Conservation (phyloP, 2,329 filamentous ascomycete genomes). For the Fonsecaea pugnacius region DNA sequence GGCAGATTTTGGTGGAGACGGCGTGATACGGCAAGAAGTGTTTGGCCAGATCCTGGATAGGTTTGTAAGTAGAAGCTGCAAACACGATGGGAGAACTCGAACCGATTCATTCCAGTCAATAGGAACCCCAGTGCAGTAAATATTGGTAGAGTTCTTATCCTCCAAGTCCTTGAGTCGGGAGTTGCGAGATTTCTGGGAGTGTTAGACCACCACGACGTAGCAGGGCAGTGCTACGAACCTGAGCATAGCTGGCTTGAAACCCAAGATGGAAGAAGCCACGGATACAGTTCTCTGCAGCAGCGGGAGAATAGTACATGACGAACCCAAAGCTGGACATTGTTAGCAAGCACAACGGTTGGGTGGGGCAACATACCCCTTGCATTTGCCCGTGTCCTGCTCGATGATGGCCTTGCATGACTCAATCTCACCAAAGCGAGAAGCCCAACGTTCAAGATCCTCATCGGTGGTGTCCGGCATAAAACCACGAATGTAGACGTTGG, state of each 20-base stretch:
- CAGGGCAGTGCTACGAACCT: conserved; percentile 60
- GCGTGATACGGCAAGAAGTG: conserved; percentile 63
- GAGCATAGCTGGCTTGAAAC: conserved; percentile 96
- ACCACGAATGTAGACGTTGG: conserved; percentile 97
- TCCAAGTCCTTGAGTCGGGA: conserved; percentile 95
- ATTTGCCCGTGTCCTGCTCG: conserved; percentile 86
- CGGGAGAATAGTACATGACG: conserved; percentile 87
- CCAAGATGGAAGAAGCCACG: conserved; percentile 91
- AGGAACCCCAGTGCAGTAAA: conserved; percentile 97
- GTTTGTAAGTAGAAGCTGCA: conserved; percentile 34
- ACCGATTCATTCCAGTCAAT: conserved; percentile 90
- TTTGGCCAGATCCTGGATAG: conserved; percentile 72
- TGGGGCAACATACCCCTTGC: conserved; percentile 76
- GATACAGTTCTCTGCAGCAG: conserved; percentile 93
- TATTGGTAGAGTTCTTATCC: conserved; percentile 86
- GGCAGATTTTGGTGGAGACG: conserved; percentile 91
- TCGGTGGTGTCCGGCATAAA: conserved; percentile 95
- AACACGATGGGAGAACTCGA: conserved; percentile 41
- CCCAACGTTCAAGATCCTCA: conserved; percentile 80
- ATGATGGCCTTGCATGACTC: conserved; percentile 99
- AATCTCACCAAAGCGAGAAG: conserved; percentile 86
- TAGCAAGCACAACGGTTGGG: conserved; percentile 14
- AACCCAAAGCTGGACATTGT: conserved; percentile 78
- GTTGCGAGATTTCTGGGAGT: conserved; percentile 86
- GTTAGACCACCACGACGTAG: conserved; percentile 39